Evolutionary conservation across 2,329 filamentous ascomycete genomes (phyloP).

Genomic region (Ustilaginoidea virens): DNA sequence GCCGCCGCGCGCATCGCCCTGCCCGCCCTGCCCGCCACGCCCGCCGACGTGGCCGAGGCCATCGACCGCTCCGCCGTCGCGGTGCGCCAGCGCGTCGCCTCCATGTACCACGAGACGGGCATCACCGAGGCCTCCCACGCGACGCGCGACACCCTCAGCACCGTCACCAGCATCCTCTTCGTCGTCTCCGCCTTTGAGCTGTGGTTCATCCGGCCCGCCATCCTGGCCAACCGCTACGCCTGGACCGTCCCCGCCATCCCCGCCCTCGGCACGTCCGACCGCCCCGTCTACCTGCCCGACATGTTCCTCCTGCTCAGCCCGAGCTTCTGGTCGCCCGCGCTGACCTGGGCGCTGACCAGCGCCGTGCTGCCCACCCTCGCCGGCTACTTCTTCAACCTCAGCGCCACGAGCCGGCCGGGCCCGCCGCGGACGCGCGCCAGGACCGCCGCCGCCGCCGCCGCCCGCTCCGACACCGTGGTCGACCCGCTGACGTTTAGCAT

Average conservation of each 20-base stretch:
- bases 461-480: slow-evolving; percentile 48
- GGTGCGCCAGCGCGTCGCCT: slow-evolving; percentile 48
- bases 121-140: slow-evolving; percentile 50
- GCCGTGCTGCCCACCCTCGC: slow-evolving; percentile 52
- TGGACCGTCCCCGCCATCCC: slow-evolving; percentile 53
- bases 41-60: slow-evolving; percentile 58
- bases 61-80: slow-evolving; percentile 57
- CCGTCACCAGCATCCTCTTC: slow-evolving; percentile 56
- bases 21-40: slow-evolving; percentile 67
- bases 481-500: slow-evolving; percentile 89
- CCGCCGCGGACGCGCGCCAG: slow-evolving; percentile 28
- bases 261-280: slow-evolving; percentile 37
- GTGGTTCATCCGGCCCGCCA: slow-evolving; percentile 49
- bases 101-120: slow-evolving; percentile 48
- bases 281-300: slow-evolving; percentile 59
- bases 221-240: slow-evolving; percentile 57
- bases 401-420: slow-evolving; percentile 29
- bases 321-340: slow-evolving; percentile 71
- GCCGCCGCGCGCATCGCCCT: slow-evolving; percentile 49
- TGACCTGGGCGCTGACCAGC: slow-evolving; percentile 62
- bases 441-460: slow-evolving; percentile 17
- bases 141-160: slow-evolving; percentile 56
- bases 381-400: slow-evolving; percentile 87
- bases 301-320: slow-evolving; percentile 62
- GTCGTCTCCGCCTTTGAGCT: slow-evolving; percentile 55